Percentiles rank a stretch among this genome's conserved stretches.
phyloP scores from a whole-genome alignment of 768 basidiomycete genomes.

The Termitomyces sp. region DNA sequence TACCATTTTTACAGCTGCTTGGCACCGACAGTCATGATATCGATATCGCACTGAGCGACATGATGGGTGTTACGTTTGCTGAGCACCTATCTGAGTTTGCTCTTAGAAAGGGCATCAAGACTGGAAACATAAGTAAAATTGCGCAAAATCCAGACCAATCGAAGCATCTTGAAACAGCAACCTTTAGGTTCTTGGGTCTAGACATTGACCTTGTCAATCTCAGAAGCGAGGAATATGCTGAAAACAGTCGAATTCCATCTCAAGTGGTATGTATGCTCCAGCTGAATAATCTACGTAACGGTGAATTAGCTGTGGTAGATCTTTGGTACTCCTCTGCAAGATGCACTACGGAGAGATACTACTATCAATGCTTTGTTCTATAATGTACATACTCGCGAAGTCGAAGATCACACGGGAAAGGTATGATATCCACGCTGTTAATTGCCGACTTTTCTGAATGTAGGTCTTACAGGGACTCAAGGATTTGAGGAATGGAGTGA shows the following conservation, averaged over 20 bases:
- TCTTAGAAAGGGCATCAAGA: conserved; percentile 40
- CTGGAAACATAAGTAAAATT: conserved; percentile 71
- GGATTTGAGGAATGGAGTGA: conserved; percentile 74
- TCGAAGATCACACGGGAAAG: conserved; percentile 87
- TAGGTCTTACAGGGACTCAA: conserved; percentile 58
- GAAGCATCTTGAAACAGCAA: conserved; percentile 96
- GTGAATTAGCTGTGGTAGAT: conserved; percentile 37
- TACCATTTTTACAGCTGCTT: conserved; percentile 52
- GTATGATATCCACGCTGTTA: conserved; percentile 28
- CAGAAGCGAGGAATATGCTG: conserved; percentile 87
- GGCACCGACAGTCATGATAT: conserved; percentile 84
- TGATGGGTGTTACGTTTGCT: conserved; percentile 91
- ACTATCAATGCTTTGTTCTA: conserved; percentile 97
- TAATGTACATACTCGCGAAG: conserved; percentile 78
- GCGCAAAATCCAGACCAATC: conserved; percentile 95
- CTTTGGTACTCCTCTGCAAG: conserved; percentile 89
- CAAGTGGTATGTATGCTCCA: conserved; percentile 56
- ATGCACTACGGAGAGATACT: conserved; percentile 85
- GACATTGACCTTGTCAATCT: conserved; percentile 94
- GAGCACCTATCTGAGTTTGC: conserved; percentile 66
- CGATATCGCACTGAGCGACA: conserved; percentile 83
- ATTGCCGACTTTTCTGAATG: conserved; percentile 8
- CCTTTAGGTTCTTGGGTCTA: conserved; percentile 70
- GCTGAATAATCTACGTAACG: neutral
- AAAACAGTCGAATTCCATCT: conserved; percentile 84